Evolutionary conservation across 805 yeast species (phyloP), one percentile per base, ranked within the genome.

Genomic region (Cyberlindnera maritima): DNA sequence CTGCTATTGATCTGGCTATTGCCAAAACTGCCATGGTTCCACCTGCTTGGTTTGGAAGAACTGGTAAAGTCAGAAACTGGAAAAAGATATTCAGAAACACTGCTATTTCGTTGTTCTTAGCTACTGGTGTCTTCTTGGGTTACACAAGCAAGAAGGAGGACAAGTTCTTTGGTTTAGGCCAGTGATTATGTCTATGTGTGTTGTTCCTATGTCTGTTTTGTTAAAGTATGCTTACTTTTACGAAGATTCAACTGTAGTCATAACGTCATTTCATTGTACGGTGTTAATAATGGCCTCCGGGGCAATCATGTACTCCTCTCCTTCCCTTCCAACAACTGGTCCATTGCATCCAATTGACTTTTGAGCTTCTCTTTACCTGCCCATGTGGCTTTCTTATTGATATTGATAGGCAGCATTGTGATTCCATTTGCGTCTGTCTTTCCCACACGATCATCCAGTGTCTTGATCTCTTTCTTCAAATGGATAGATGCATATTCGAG

Each of bases 371-470:
- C 74, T 34, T 69, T 68, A 2, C 90, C 89, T 25, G 84, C 74
- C 67, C 77, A 74, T 5, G 87, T 79, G 31, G 89, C 88, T 66
- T 84, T 83, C 53, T 82, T 82, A 43, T 83, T 85, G 20, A 86
- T 77, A 36, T 76, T 73, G 3, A 85, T 75, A 1, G 96, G 94
- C 23, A 86, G 68, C 34, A 86, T 76, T 68, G 77, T 76, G 18
- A 77, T 61, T n/a, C 66, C 67, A 48, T 62, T 59, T 41, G 74
- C 75, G 17, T 72, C 70, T 32, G 71, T 71, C 6, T 72, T 75
- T 11, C 79, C 81, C 29, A 73, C 75, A 56, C 76, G 75, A 37
- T 77, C 79, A 63, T 86, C 90, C 64, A 85, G 69, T 13, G 76
- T 57, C 58, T 79, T 79, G 37, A 87, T 79, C 56, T 87, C 96